Evolutionary conservation across 1,284 basidiomycete species (phyloP).

Genomic region (Hymenochaete sp.): DNA sequence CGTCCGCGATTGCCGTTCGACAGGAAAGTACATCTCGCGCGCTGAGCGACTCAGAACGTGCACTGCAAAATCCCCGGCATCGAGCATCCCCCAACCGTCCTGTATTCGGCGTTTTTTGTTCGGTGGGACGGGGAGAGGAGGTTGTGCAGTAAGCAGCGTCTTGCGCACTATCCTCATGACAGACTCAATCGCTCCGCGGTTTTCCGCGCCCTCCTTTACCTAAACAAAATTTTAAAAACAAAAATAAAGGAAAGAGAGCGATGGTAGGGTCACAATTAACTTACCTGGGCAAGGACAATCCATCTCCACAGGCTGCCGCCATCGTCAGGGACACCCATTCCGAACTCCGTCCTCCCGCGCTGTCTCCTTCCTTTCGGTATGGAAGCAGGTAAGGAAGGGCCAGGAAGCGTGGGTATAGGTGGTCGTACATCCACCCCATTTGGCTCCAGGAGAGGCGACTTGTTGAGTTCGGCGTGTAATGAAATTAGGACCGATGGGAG

Average conservation of each 20-base stretch:
- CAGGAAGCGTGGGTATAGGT: constrained; percentile 15
- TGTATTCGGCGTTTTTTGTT: constrained; percentile 49
- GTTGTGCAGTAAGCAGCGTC: constrained; percentile 45
- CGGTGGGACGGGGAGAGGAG: constrained; percentile 50
- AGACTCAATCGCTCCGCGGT: constrained; percentile 62
- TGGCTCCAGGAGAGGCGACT: constrained; percentile 20
- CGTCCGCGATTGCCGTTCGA: constrained; percentile 24
- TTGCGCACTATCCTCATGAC: constrained; percentile 60
- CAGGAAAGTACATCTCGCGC: constrained; percentile 52
- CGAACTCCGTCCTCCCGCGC: constrained; percentile 56
- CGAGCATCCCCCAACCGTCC: constrained; percentile 75
- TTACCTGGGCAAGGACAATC: constrained; percentile 63
- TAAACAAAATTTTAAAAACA: constrained; percentile 23
- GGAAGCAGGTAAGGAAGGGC: constrained; percentile 17
- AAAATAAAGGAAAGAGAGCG: neutral
- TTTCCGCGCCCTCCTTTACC: constrained; percentile 79
- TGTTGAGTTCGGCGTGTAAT: constrained; percentile 17
- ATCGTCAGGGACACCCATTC: constrained; percentile 48
- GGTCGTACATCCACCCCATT: constrained; percentile 13
- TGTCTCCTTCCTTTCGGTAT: constrained; percentile 46
- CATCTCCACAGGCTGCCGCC: constrained; percentile 60
- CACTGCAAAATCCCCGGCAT: constrained; percentile 68
- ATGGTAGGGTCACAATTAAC: neutral
- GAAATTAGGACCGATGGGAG: constrained; percentile 15
- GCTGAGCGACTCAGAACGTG: constrained; percentile 60